phyloP scores from a whole-genome alignment of 202 grass and related monocot genomes.

The Panicum virgatum region DNA sequence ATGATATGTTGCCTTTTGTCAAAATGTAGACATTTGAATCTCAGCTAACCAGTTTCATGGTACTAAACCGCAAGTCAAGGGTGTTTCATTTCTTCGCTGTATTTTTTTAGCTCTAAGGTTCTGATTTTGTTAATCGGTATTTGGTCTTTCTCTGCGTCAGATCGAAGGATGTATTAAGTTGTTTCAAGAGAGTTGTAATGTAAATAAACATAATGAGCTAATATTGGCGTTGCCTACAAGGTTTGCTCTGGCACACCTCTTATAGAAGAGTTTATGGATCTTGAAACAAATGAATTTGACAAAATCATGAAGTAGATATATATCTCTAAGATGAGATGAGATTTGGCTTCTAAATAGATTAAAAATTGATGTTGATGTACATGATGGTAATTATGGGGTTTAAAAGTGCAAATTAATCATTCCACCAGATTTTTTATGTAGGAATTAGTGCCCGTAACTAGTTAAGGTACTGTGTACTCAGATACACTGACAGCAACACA shows the following conservation, averaged over 20 bases:
- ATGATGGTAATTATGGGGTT: background rate
- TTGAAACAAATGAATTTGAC: slow-evolving; percentile 6
- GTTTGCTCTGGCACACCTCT: background rate
- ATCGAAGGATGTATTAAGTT: slow-evolving; percentile 17
- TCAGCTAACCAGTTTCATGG: slow-evolving; percentile 1
- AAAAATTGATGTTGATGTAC: background rate
- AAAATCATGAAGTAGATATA: slow-evolving; percentile 6
- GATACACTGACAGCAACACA: background rate
- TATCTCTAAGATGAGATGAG: background rate
- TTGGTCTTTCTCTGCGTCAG: background rate
- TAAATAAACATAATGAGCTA: slow-evolving; percentile 7
- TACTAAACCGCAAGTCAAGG: background rate
- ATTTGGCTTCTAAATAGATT: slow-evolving; percentile 3
- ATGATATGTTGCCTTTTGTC: slow-evolving; percentile 6
- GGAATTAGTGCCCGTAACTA: background rate
- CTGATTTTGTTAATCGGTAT: background rate
- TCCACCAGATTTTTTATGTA: background rate
- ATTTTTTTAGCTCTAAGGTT: background rate
- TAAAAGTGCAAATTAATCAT: background rate
- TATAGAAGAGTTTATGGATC: slow-evolving; percentile 4
- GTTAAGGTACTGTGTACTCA: background rate
- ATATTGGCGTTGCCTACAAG: background rate
- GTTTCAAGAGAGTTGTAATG: slow-evolving; percentile 17
- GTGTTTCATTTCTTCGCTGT: background rate
- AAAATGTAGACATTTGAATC: slow-evolving; percentile 7